These are phyloP conservation scores for Triangularia verruculosa DNA, from an alignment of 2,329 filamentous ascomycete genomes.

Conservation along the genomic window DNA sequence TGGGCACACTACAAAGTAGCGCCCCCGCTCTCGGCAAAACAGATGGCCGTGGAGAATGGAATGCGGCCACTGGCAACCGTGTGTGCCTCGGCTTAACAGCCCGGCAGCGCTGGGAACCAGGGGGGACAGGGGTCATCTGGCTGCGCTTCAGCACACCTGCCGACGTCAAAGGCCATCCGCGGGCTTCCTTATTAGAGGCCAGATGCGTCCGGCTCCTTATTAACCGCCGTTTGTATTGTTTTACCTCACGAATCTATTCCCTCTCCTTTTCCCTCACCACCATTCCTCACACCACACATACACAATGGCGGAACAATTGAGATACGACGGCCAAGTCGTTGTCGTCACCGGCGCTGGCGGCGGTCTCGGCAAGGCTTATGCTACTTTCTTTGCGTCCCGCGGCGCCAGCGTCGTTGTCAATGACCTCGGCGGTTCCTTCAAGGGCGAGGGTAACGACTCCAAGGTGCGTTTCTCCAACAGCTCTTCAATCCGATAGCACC, in stretches of 20 bases:
- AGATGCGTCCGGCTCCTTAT: slow-evolving; percentile 13
- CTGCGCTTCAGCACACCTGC: slow-evolving; percentile 3
- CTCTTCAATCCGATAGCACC: neutral
- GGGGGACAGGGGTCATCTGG: slow-evolving; percentile 15
- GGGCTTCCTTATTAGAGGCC: slow-evolving; percentile 16
- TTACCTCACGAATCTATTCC: slow-evolving; percentile 5
- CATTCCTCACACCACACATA: slow-evolving; percentile 27
- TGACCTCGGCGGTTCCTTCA: slow-evolving; percentile 88
- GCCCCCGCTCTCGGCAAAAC: slow-evolving; percentile 29
- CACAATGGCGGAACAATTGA: slow-evolving; percentile 62
- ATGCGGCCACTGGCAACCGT: slow-evolving; percentile 19
- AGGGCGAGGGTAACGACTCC: slow-evolving; percentile 82
- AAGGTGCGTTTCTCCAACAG: slow-evolving; percentile 68
- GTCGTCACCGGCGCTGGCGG: slow-evolving; percentile 85
- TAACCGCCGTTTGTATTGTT: slow-evolving; percentile 6
- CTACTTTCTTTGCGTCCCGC: slow-evolving; percentile 83
- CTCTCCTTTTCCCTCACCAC: slow-evolving; percentile 3
- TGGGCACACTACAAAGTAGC: neutral
- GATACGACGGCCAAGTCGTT: slow-evolving; percentile 84
- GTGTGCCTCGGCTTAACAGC: slow-evolving; percentile 29
- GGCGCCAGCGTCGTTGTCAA: slow-evolving; percentile 81
- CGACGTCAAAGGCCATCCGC: slow-evolving; percentile 17
- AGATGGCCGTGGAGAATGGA: slow-evolving; percentile 13
- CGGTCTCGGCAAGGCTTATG: slow-evolving; percentile 78
- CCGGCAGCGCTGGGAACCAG: slow-evolving; percentile 21